Evolutionary conservation across 768 basidiomycete species (phyloP).

Genomic region (Leccinum subgranulosum): DNA sequence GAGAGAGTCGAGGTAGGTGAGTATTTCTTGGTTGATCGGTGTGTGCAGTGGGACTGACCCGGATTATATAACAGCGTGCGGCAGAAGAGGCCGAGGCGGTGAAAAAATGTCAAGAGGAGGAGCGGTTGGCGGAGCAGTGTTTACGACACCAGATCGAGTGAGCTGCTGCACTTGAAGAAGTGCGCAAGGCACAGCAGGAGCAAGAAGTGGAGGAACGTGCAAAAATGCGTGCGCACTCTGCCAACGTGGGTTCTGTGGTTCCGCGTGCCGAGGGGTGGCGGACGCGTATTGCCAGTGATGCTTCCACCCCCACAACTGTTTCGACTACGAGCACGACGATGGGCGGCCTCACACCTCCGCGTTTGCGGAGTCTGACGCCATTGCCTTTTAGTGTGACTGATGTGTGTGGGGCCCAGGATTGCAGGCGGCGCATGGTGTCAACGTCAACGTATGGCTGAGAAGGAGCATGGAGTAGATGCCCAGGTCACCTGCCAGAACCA

Average conservation of each 20-base stretch:
- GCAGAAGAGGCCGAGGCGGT: conserved; percentile 56
- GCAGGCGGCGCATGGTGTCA: too few relatives aligned
- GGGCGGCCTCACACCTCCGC: too few relatives aligned
- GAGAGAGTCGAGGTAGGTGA: background rate
- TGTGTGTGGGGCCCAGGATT: too few relatives aligned
- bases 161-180: conserved; percentile 49
- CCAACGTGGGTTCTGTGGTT: conserved; percentile 17
- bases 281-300: conserved; percentile 19
- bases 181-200: conserved; percentile 57
- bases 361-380: too few relatives aligned
- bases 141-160: conserved; percentile 33
- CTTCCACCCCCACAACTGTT: conserved; percentile 9
- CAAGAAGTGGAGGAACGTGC: conserved; percentile 56
- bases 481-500: too few relatives aligned
- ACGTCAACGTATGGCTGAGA: too few relatives aligned
- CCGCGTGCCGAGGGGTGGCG: conserved; percentile 24
- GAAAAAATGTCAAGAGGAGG: conserved; percentile 56
- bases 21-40: too few relatives aligned
- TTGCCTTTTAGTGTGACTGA: too few relatives aligned
- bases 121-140: conserved; percentile 37
- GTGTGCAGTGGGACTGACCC: too few relatives aligned
- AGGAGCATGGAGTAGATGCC: too few relatives aligned
- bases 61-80: conserved; percentile 27
- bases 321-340: too few relatives aligned
- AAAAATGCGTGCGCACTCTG: conserved; percentile 29